Percentiles rank a stretch among this genome's conserved stretches.
Conservation (phyloP, 805 yeast genomes). For the Myxozyma nipponensis region DNA sequence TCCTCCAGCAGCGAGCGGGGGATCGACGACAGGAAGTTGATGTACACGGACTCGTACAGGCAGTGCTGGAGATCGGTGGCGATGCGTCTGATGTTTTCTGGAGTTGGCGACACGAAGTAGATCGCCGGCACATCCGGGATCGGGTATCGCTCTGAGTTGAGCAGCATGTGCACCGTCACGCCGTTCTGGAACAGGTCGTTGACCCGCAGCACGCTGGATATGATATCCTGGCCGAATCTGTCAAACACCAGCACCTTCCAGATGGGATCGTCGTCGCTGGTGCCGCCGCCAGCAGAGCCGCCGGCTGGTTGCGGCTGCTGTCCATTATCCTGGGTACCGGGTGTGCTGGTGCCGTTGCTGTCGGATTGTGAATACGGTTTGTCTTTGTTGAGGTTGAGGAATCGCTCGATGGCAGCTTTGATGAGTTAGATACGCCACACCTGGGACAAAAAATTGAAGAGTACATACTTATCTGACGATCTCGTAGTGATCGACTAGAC, state of each 20-base stretch:
- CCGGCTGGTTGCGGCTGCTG: constrained; percentile 17
- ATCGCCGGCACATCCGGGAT: constrained; percentile 93
- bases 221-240: constrained; percentile 70
- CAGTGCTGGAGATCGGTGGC: constrained; percentile 64
- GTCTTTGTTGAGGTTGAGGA: constrained; percentile 77
- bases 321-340: neutral
- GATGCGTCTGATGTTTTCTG: constrained; percentile 65
- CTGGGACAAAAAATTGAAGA: too few species aligned
- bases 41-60: constrained; percentile 71
- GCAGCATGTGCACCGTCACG: constrained; percentile 79
- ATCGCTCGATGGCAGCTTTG: constrained; percentile 60
- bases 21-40: constrained; percentile 82
- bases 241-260: constrained; percentile 94
- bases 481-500: too few species aligned
- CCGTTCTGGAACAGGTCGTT: constrained; percentile 86
- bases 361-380: constrained; percentile 33
- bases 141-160: constrained; percentile 68
- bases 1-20: constrained; percentile 78
- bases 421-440: constrained; percentile 1
- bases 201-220: constrained; percentile 88
- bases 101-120: constrained; percentile 85
- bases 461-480: constrained; percentile 26
- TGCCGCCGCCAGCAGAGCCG: constrained; percentile 1
- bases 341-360: neutral
- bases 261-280: constrained; percentile 58